Percentiles rank a stretch among this genome's conserved stretches.
phyloP scores from a whole-genome alignment of 352 stramenopile species.

The Globisporangium perplexum region DNA sequence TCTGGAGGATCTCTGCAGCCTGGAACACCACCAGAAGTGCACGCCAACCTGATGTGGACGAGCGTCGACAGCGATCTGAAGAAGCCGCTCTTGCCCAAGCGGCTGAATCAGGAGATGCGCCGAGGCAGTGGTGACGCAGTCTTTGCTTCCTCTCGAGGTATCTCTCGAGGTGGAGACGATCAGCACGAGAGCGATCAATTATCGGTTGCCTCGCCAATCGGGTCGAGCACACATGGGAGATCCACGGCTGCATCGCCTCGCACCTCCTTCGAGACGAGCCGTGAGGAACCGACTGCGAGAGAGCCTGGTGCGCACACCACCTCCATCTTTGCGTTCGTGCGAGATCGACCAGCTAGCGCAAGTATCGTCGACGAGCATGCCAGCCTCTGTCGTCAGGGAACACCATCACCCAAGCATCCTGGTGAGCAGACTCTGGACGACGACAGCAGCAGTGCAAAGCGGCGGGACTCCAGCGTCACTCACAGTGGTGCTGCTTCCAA shows the following conservation, averaged over 20 bases:
- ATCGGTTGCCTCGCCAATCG: background rate
- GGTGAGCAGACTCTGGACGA: background rate
- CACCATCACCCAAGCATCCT: background rate
- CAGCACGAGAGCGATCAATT: background rate
- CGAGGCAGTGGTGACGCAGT: background rate
- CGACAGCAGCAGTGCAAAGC: background rate
- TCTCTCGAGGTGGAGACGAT: background rate
- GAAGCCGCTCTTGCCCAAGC: background rate
- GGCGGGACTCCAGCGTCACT: background rate
- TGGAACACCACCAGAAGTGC: background rate
- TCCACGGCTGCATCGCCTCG: background rate
- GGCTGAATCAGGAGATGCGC: background rate
- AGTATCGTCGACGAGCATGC: background rate
- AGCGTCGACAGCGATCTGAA: slow-evolving; percentile 11
- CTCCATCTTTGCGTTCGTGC: background rate
- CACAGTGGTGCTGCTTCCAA: background rate
- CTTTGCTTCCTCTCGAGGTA: background rate
- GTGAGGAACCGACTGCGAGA: background rate
- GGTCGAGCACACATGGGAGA: background rate
- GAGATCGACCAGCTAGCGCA: background rate
- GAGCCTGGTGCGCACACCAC: no score
- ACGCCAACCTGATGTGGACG: slow-evolving; percentile 4
- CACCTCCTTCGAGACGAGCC: background rate
- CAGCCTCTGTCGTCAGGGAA: background rate
- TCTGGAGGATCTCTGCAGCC: background rate